Percentiles rank a stretch among this genome's conserved stretches.
phyloP scores from a whole-genome alignment of 2,329 filamentous ascomycete species.

The Sclerotinia glacialis region DNA sequence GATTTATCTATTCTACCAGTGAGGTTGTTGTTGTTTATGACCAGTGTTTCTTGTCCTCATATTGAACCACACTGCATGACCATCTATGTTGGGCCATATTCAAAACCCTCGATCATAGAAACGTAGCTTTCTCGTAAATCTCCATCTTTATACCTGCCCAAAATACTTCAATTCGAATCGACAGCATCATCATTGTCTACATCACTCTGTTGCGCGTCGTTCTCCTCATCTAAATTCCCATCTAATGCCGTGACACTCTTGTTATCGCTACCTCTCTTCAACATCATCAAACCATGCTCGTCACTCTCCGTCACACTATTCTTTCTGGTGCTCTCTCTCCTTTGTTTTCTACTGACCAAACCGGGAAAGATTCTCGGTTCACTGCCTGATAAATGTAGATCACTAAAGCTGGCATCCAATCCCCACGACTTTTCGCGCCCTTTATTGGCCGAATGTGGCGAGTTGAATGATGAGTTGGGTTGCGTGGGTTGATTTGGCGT shows the following conservation, averaged over 20 bases:
- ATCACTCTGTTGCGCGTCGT: neutral
- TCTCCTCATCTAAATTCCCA: conserved; percentile 18
- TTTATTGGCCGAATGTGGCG: conserved; percentile 28
- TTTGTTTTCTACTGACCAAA: conserved; percentile 50
- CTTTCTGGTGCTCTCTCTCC: conserved; percentile 33
- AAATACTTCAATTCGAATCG: conserved; percentile 4
- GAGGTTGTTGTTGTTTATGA: neutral
- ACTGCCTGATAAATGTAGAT: conserved; percentile 52
- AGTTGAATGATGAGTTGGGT: conserved; percentile 22
- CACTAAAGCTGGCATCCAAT: conserved; percentile 41
- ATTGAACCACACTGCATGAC: neutral
- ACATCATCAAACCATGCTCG: conserved; percentile 24
- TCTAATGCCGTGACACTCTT: conserved; percentile 9
- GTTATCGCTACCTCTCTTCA: neutral
- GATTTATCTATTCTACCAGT: neutral
- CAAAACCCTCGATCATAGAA: neutral
- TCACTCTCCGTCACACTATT: conserved; percentile 35
- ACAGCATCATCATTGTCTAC: conserved; percentile 9
- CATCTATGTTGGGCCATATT: conserved; percentile 1
- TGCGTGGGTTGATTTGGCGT: conserved; percentile 18
- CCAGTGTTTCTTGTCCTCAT: neutral
- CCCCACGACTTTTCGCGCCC: conserved; percentile 42
- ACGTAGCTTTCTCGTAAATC: neutral
- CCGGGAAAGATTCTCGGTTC: conserved; percentile 73
- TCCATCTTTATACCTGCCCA: neutral